Evolutionary conservation across 768 basidiomycete genomes (phyloP).

Genomic region (Strobilomyces dryophilus): DNA sequence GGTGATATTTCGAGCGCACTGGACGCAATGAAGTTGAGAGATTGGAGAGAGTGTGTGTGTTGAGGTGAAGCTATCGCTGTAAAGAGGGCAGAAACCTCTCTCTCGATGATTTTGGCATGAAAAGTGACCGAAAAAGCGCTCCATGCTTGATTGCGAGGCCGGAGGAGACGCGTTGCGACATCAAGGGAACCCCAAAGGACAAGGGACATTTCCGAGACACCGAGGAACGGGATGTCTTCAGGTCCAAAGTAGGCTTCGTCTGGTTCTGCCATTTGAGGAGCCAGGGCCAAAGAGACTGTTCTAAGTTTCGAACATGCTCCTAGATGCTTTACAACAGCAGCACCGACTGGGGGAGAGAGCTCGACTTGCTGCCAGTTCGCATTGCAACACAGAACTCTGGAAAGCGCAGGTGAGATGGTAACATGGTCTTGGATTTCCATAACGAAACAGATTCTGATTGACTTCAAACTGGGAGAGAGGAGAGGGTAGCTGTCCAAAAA

Average conservation of each 20-base stretch:
- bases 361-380: background rate
- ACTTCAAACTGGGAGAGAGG: background rate
- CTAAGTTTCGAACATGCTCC: background rate
- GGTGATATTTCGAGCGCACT: background rate
- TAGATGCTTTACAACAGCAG: background rate
- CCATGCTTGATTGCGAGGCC: background rate
- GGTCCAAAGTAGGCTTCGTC: background rate
- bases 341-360: background rate
- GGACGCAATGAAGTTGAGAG: background rate
- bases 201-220: background rate
- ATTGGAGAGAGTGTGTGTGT: constrained; percentile 1
- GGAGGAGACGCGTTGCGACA: background rate
- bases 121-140: background rate
- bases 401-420: background rate
- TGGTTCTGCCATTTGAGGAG: background rate
- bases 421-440: too few species aligned
- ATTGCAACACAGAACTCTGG: background rate
- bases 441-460: background rate
- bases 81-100: background rate
- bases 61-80: background rate
- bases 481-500: background rate
- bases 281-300: background rate
- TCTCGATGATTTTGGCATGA: too few species aligned
- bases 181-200: background rate
- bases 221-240: background rate